phyloP scores from a whole-genome alignment of 257 asterid species.

The Solanum etuberosum region DNA sequence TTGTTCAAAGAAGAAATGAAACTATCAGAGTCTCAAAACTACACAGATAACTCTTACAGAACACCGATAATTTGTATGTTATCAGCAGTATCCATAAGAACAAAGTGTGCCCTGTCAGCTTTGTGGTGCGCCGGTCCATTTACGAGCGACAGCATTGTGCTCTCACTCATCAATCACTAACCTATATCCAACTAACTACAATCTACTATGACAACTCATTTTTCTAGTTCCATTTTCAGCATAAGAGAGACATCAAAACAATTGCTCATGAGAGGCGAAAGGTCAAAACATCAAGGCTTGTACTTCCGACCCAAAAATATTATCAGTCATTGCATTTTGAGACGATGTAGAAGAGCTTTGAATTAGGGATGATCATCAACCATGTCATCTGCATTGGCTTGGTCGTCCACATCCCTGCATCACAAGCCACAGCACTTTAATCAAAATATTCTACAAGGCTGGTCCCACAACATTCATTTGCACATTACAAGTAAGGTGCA shows the following conservation, averaged over 20 bases:
- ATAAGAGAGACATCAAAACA: neutral
- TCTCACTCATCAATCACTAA: neutral
- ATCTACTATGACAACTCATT: neutral
- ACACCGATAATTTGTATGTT: neutral
- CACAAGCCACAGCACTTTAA: neutral
- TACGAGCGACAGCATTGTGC: neutral
- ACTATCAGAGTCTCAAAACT: neutral
- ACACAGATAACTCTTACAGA: neutral
- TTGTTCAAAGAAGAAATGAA: neutral
- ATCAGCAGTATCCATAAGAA: neutral
- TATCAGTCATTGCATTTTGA: neutral
- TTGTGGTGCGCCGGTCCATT: neutral
- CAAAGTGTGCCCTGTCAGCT: neutral
- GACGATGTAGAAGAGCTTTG: neutral
- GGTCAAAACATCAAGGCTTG: neutral
- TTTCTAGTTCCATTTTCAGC: neutral
- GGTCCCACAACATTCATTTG: neutral
- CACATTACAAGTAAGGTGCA: neutral
- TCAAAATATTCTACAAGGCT: neutral
- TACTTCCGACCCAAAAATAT: neutral
- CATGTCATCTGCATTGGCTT: constrained; percentile 19
- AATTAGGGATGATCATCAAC: constrained; percentile 3
- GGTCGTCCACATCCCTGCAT: constrained; percentile 26
- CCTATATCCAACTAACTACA: neutral
- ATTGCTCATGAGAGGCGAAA: neutral